phyloP scores from a whole-genome alignment of 2,329 filamentous ascomycete species.

The Aotearoamyces nothofagi region DNA sequence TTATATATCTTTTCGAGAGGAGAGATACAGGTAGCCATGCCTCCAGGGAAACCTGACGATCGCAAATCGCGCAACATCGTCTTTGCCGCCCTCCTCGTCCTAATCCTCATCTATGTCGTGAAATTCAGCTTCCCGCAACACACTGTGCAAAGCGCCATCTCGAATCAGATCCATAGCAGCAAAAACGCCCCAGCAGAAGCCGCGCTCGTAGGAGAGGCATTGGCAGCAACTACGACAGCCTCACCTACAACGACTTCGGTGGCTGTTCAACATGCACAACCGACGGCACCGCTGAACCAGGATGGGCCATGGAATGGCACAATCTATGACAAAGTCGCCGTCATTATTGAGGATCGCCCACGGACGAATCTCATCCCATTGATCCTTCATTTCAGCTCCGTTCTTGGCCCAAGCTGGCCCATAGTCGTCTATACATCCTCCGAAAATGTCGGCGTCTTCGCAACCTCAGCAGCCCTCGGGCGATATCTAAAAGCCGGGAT shows the following conservation, averaged over 20 bases:
- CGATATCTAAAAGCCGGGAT: slow-evolving; percentile 16
- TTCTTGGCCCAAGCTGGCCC: slow-evolving; percentile 24
- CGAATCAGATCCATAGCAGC: too few species aligned
- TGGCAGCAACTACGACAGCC: too few species aligned
- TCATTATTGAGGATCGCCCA: slow-evolving; percentile 17
- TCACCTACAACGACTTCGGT: too few species aligned
- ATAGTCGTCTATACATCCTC: slow-evolving; percentile 22
- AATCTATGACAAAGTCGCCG: slow-evolving; percentile 12
- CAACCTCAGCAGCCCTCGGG: slow-evolving; percentile 16
- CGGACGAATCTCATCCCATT: slow-evolving; percentile 15
- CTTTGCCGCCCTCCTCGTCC: background rate
- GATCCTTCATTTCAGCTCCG: slow-evolving; percentile 17
- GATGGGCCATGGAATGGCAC: too few species aligned
- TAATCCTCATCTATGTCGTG: background rate
- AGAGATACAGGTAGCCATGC: too few species aligned
- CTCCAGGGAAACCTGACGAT: too few species aligned
- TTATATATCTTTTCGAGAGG: too few species aligned
- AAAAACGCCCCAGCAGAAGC: too few species aligned
- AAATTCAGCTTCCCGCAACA: background rate
- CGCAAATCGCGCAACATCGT: background rate
- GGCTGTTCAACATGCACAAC: too few species aligned
- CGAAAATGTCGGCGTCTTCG: slow-evolving; percentile 1
- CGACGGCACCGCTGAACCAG: too few species aligned
- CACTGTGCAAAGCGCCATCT: too few species aligned
- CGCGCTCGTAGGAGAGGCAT: too few species aligned